These are phyloP conservation scores for Wickerhamiella dianesei DNA, from an alignment of 805 yeast species.

Conservation along the genomic window DNA sequence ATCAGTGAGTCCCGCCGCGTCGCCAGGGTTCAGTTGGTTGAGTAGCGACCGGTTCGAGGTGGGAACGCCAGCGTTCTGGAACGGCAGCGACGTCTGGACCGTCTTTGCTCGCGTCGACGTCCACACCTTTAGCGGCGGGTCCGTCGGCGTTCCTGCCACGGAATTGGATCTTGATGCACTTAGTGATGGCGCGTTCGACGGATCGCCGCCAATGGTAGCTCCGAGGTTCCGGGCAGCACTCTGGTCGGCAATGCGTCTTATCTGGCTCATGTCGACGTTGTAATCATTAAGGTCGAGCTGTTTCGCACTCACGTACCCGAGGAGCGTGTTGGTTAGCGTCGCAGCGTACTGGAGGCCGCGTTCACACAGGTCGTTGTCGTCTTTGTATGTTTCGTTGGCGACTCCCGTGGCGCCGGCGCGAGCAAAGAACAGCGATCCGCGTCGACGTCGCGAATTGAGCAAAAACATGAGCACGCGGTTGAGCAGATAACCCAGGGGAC, in stretches of 20 bases:
- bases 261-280: constrained; percentile 11
- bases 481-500: constrained; percentile 76
- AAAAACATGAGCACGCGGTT: constrained; percentile 84
- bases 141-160: constrained; percentile 8
- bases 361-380: constrained; percentile 72
- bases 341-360: constrained; percentile 58
- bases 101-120: constrained; percentile 84
- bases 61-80: constrained; percentile 46
- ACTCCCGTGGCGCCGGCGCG: constrained; percentile 32
- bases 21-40: constrained; percentile 82
- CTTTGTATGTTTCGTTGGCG: constrained; percentile 44
- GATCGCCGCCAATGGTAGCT: constrained; percentile 9
- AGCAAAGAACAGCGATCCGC: constrained; percentile 88
- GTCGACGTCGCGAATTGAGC: constrained; percentile 78
- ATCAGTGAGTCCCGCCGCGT: constrained; percentile 53
- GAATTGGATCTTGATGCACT: constrained; percentile 1
- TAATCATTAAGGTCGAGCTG: constrained; percentile 13
- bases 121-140: constrained; percentile 60
- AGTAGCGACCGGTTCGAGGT: constrained; percentile 69
- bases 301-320: constrained; percentile 24
- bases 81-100: constrained; percentile 59
- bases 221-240: constrained; percentile 10
- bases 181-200: constrained; percentile 10
- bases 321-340: constrained; percentile 45
- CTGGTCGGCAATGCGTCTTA: constrained; percentile 15